These are phyloP conservation scores for Daedaleopsis sinensis DNA, from an alignment of 768 basidiomycete species.

Conservation along the genomic window DNA sequence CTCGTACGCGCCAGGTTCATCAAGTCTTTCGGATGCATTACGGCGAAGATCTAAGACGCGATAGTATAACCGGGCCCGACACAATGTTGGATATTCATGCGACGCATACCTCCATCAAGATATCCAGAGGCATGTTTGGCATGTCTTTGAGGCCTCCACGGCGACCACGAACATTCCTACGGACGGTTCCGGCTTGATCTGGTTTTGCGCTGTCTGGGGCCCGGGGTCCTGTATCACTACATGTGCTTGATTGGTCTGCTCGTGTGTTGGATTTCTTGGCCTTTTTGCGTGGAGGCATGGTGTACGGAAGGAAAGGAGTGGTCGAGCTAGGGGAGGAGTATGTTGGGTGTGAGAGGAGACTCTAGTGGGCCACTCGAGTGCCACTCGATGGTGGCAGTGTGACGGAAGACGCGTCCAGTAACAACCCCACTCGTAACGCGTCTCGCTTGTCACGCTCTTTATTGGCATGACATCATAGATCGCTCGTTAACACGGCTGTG, in stretches of 20 bases:
- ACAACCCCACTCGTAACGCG: too few relatives aligned
- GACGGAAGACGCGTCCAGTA: neutral
- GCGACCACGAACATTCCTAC: slow-evolving; percentile 10
- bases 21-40: slow-evolving; percentile 21
- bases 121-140: slow-evolving; percentile 19
- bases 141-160: slow-evolving; percentile 18
- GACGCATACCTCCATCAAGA: slow-evolving; percentile 13
- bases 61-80: neutral
- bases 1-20: slow-evolving; percentile 18
- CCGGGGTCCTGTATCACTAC: too few relatives aligned
- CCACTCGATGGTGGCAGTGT: neutral
- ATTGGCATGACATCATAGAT: too few relatives aligned
- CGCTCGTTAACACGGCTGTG: too few relatives aligned
- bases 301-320: neutral
- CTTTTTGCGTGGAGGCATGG: slow-evolving; percentile 1
- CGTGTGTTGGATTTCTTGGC: neutral
- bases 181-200: neutral
- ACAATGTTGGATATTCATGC: neutral
- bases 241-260: neutral
- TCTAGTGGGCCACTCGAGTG: too few relatives aligned
- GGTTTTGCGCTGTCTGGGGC: too few relatives aligned
- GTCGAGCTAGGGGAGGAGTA: neutral
- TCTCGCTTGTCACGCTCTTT: neutral
- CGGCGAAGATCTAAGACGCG: slow-evolving; percentile 9
- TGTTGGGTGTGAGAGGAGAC: neutral